These are phyloP conservation scores for Chiua sp. DNA, from an alignment of 1,284 basidiomycete species.

Conservation along the genomic window DNA sequence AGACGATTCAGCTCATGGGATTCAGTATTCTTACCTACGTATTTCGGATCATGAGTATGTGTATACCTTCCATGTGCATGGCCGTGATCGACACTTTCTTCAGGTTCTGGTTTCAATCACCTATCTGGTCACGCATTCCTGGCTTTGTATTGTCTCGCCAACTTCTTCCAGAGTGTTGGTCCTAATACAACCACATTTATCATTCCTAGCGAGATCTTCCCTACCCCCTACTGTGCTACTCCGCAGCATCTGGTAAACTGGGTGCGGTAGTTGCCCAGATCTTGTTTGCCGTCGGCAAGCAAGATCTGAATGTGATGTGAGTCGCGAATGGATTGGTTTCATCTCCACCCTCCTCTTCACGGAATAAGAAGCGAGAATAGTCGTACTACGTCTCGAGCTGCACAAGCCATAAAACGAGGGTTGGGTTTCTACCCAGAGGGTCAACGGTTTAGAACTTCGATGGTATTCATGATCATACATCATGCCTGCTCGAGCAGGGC, in stretches of 20 bases:
- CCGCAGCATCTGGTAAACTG: conserved; percentile 68
- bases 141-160: conserved; percentile 62
- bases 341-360: too few relatives aligned
- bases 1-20: conserved; percentile 61
- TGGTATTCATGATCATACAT: too few relatives aligned
- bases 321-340: too few relatives aligned
- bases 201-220: conserved; percentile 74
- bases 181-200: conserved; percentile 77
- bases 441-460: too few relatives aligned
- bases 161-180: conserved; percentile 61
- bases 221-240: conserved; percentile 74
- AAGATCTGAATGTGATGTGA: not conserved
- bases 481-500: too few relatives aligned
- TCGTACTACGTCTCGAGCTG: too few relatives aligned
- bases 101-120: conserved; percentile 53
- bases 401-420: too few relatives aligned
- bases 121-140: conserved; percentile 58
- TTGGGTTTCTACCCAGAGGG: too few relatives aligned
- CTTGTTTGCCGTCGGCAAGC: conserved; percentile 1
- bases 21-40: conserved; percentile 58
- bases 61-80: not conserved
- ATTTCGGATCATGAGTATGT: conserved; percentile 53
- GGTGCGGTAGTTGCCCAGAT: conserved; percentile 68
- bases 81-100: not conserved
- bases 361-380: too few relatives aligned